A percentile compares a stretch with the other conserved stretches of the same genome.
These are phyloP conservation scores for Apiospora arundinis DNA, from an alignment of 2,329 filamentous ascomycete genomes.

Conservation along the genomic window DNA sequence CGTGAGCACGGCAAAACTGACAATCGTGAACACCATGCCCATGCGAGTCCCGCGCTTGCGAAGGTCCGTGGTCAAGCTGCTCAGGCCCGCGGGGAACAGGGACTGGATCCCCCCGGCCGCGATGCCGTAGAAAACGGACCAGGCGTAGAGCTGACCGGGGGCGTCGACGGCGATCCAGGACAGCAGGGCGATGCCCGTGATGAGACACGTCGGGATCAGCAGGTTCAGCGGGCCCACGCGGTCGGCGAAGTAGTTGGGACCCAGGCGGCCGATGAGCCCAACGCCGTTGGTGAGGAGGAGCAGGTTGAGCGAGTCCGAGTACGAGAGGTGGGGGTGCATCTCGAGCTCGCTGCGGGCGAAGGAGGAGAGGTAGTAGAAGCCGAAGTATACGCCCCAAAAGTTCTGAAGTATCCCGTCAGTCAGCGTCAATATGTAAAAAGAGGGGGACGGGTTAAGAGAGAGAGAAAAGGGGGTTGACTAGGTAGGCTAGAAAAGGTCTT, in stretches of 20 bases:
- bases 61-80: constrained; percentile 59
- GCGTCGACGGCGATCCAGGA: constrained; percentile 64
- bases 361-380: constrained; percentile 61
- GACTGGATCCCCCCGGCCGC: constrained; percentile 68
- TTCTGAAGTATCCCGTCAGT: constrained; percentile 25
- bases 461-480: neutral
- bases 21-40: constrained; percentile 64
- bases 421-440: constrained; percentile 24
- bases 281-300: constrained; percentile 70
- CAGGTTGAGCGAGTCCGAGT: constrained; percentile 62
- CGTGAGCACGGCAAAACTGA: constrained; percentile 58
- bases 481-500: too few relatives aligned
- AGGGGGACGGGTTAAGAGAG: too few relatives aligned
- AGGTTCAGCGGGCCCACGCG: constrained; percentile 64
- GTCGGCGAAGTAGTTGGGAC: constrained; percentile 66
- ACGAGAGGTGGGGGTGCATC: constrained; percentile 47
- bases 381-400: constrained; percentile 58
- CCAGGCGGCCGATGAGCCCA: constrained; percentile 61
- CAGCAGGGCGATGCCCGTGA: constrained; percentile 53
- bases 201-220: constrained; percentile 55
- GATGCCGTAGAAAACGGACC: constrained; percentile 69
- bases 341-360: constrained; percentile 52
- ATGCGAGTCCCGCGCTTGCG: constrained; percentile 59
- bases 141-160: constrained; percentile 62
- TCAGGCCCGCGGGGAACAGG: constrained; percentile 68